Conservation (phyloP, 2,329 filamentous ascomycete species). For the Chaetomiaceae sp. region DNA sequence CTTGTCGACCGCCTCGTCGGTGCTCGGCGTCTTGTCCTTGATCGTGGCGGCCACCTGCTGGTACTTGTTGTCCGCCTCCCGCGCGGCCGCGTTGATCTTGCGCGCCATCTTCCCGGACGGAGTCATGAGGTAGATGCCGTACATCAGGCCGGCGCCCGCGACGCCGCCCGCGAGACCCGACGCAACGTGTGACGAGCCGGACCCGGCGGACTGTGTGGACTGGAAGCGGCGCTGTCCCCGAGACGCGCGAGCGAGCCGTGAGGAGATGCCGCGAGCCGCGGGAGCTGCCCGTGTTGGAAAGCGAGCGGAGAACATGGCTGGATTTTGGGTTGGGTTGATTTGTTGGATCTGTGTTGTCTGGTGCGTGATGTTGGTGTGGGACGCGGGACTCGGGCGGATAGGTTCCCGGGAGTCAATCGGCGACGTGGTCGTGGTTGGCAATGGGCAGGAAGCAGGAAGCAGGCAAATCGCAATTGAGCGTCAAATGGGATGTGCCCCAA, state of each 20-base stretch:
- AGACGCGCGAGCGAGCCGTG: constrained; percentile 3
- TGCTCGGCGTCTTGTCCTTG: constrained; percentile 55
- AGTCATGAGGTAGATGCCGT: constrained; percentile 39
- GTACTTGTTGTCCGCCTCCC: constrained; percentile 55
- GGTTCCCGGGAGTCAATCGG: too few species aligned
- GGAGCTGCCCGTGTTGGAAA: constrained; percentile 5
- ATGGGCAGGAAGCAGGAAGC: too few species aligned
- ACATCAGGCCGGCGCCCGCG: constrained; percentile 37
- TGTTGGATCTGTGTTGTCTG: not conserved
- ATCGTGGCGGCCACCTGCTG: constrained; percentile 54
- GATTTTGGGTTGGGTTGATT: not conserved
- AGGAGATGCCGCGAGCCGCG: constrained; percentile 6
- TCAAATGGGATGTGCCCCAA: too few species aligned
- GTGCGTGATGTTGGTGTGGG: too few species aligned
- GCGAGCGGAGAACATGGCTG: constrained; percentile 12
- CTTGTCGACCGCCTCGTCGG: constrained; percentile 60
- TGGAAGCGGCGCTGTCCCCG: constrained; percentile 33
- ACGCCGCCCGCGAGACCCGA: constrained; percentile 40
- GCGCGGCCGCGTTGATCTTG: constrained; percentile 41
- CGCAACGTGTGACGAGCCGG: constrained; percentile 31
- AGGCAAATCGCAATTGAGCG: too few species aligned
- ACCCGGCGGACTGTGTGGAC: constrained; percentile 29
- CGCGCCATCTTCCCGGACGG: constrained; percentile 37
- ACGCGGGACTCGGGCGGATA: too few species aligned
- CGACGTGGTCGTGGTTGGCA: too few species aligned